These are phyloP conservation scores for Tranzscheliella williamsii DNA, from an alignment of 1,284 basidiomycete species.

Conservation along the genomic window DNA sequence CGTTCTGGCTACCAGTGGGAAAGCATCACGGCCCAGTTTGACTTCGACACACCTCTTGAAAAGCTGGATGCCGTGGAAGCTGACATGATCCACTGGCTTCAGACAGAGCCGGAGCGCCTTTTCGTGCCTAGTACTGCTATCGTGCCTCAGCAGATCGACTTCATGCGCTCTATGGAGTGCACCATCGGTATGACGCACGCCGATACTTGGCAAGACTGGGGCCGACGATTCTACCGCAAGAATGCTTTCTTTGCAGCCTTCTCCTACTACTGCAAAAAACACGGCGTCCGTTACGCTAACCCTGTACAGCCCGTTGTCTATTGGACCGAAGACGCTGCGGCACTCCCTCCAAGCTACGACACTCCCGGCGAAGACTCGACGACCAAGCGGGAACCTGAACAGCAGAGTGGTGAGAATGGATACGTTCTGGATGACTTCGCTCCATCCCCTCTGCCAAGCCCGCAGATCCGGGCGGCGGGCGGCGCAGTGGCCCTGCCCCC, in stretches of 20 bases:
- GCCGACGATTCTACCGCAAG: conserved; percentile 48
- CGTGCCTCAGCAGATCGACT: conserved; percentile 50
- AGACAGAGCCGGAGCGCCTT: conserved; percentile 55
- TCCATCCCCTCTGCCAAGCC: conserved; percentile 28
- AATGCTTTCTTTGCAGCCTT: conserved; percentile 57
- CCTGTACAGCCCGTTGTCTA: conserved; percentile 50
- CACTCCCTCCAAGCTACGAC: conserved; percentile 44
- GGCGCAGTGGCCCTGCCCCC: conserved; percentile 21
- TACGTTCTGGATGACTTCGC: conserved; percentile 42
- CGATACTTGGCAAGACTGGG: conserved; percentile 59
- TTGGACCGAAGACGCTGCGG: conserved; percentile 45
- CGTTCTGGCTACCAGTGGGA: conserved; percentile 57
- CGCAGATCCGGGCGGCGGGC: conserved; percentile 26
- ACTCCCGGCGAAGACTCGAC: not conserved
- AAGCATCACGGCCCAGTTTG: conserved; percentile 47
- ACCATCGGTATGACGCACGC: conserved; percentile 58
- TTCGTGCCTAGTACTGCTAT: conserved; percentile 55
- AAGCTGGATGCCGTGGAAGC: conserved; percentile 54
- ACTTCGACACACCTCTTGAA: conserved; percentile 51
- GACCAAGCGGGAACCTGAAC: not conserved
- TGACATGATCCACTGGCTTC: conserved; percentile 58
- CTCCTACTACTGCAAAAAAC: conserved; percentile 56
- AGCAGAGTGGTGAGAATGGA: conserved; percentile 12
- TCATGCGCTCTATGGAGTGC: conserved; percentile 52
- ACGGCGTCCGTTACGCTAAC: conserved; percentile 51